Evolutionary conservation across 2,329 filamentous ascomycete species (phyloP), one percentile per base, ranked within the genome.

Genomic region (Xylaria sp.): DNA sequence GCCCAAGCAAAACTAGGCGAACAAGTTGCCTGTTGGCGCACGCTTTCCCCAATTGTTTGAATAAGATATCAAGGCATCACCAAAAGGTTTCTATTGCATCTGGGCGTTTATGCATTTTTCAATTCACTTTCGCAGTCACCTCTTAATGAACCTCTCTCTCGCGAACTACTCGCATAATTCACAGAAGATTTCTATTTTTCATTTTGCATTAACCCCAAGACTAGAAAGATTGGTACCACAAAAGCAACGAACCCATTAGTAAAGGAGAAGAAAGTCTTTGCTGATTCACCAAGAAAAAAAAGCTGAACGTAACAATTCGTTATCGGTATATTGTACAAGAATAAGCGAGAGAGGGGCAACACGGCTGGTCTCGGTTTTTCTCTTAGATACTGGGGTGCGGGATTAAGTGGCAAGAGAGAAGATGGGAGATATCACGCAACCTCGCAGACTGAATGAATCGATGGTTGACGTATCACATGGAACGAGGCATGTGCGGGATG

Each of bases 1-100:
- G 45, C 74, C 74, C 12, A 74, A 74, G 68, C 68, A 71, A 55
- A 69, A 72, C 50, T 74, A 69, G 57, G 52, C 58, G 35, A 23
- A 19, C 38, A 25, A 4, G 35, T 37, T n/a, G 51, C 17, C 31
- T 53, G 33, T 45, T 33, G 54, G 19, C 23, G 37, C 25, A 52
- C 25, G 64, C 53, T 60, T 54, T 47, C 49, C 57, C 19, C 38
- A 14, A 57, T 62, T 63, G 46, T 68, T 67, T 72, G 71, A 73
- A 74, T 74, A 73, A 64, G 63, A 68, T 67, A 70, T 60, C 42
- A 57, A 60, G 72, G 70, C 71, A 69, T 73, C 59, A 54, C 33
- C n/a, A 45, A 58, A 49, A 58, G 46, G 54, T 59, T 62, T 52
- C 46, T 33, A 62, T 38, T 65, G 67, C 68, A 71, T 72, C 25